Percentiles rank a stretch among this genome's conserved stretches.
These are phyloP conservation scores for Pugionium dolabratum DNA, from an alignment of 345 rosid genomes.

Conservation along the genomic window DNA sequence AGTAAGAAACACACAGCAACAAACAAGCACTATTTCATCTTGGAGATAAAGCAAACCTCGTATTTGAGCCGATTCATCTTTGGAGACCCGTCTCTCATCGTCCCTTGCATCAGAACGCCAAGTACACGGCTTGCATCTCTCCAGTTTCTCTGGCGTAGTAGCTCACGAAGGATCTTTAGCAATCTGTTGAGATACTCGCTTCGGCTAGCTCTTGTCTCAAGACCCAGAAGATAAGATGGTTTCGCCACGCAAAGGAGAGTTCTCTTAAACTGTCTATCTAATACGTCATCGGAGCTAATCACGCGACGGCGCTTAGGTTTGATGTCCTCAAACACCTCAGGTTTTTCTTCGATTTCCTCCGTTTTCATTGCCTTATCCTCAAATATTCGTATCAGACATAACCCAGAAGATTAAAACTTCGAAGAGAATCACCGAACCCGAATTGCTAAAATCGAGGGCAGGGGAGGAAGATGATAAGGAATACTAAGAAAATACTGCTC, in stretches of 20 bases:
- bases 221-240: constrained; percentile 55
- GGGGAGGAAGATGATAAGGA: no score
- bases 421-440: background rate
- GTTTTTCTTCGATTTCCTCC: constrained; percentile 11
- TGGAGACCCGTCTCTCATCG: constrained; percentile 46
- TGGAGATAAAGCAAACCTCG: constrained; percentile 41
- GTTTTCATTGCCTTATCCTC: background rate
- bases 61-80: constrained; percentile 63
- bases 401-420: background rate
- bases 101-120: constrained; percentile 59
- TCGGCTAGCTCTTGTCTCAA: constrained; percentile 41
- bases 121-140: constrained; percentile 65
- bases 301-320: constrained; percentile 10
- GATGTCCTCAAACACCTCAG: background rate
- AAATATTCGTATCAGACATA: background rate
- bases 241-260: constrained; percentile 41
- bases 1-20: background rate
- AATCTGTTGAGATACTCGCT: constrained; percentile 49
- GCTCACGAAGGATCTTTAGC: constrained; percentile 44
- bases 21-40: background rate
- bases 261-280: constrained; percentile 42
- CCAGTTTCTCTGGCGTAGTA: constrained; percentile 62
- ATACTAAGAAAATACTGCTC: no score
- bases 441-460: background rate
- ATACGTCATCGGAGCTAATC: background rate